Base-by-base conservation (phyloP, 129 eudicot genomes). In the Flaveria trinervia region DNA sequence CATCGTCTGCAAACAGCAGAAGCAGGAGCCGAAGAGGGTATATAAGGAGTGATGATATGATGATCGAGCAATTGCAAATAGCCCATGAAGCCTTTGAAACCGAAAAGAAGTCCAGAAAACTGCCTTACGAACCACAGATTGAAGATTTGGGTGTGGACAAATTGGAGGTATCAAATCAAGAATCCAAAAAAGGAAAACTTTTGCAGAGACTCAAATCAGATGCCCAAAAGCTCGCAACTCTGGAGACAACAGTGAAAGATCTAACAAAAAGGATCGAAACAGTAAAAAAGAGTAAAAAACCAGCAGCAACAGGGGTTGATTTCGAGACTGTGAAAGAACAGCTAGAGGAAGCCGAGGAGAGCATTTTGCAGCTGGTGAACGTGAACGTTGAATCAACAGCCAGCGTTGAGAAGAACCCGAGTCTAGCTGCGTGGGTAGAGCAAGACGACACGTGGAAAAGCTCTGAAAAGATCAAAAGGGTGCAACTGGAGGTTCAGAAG, bases 401-500 rank as follows among this genome's bases (percentile, higher is more conserved):
- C 9, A 81, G 75, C 2, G 65, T 88, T 4, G 94, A 91, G 33
- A 91, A 87, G 45, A 83, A 81, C 77, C 79, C 88, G 14, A 76
- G 82, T 72, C 22, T 65, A 17, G 82, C 89, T 6, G 78, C 77
- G 0, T 83, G 88, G 70, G 77, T 68, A n/a, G 85, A 83, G 75
- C 65, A 76, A 48, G 90, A 89, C 12, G 91, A 86, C 46, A 92
- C 87, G 9, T 83, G 86, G 66, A 89, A 82, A 86, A 92, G 82
- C 79, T 88, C 99, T 0, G 97, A 95, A 55, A 91, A 85, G 65
- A 95, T 95, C 46, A 92, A 88, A 25, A 36, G 94, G 79, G 77
- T 95, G 88, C 97, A 91, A 45, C 13, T 89, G 74, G 97, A 95
- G 79, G 74, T 95, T 70, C 96, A 95, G 77, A 91, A 89, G 80